Conservation (phyloP, 1,284 basidiomycete species). For the Melampsora americana region DNA sequence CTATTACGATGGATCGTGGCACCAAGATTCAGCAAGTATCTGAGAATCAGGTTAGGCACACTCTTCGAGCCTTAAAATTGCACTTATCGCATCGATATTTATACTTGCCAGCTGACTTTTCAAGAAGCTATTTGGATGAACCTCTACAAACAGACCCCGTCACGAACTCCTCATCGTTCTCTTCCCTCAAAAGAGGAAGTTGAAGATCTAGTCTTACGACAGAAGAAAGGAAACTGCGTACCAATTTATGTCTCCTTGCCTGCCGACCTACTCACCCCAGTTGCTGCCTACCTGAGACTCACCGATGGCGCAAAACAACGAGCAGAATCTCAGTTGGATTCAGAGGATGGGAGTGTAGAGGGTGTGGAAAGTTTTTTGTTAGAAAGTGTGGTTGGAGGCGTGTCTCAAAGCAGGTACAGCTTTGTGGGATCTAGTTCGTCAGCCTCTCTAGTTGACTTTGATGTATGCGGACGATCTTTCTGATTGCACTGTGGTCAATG, state of each 20-base stretch:
- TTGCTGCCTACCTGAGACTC: slow-evolving; percentile 90
- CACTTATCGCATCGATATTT: not conserved
- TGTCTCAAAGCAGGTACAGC: slow-evolving; percentile 86
- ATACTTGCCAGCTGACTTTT: not conserved
- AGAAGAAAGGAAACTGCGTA: slow-evolving; percentile 81
- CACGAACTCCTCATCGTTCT: slow-evolving; percentile 20
- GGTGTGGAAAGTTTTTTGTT: slow-evolving; percentile 73
- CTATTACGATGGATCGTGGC: too few relatives aligned
- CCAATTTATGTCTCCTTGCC: slow-evolving; percentile 90
- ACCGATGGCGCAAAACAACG: slow-evolving; percentile 68
- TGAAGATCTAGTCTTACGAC: slow-evolving; percentile 54
- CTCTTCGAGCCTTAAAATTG: not conserved
- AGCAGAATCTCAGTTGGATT: slow-evolving; percentile 51
- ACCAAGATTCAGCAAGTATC: too few relatives aligned
- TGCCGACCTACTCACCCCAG: slow-evolving; percentile 93
- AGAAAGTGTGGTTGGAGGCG: slow-evolving; percentile 85
- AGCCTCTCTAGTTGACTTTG: not conserved
- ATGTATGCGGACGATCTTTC: slow-evolving; percentile 1
- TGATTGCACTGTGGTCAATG: not conserved
- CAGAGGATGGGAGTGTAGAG: slow-evolving; percentile 45
- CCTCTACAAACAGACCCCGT: not conserved
- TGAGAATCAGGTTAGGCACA: not conserved
- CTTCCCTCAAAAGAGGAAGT: slow-evolving; percentile 24
- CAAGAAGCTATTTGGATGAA: not conserved
- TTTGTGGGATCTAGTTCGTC: slow-evolving; percentile 87